Evolutionary conservation across 192 early-diverging fungal genomes (phyloP).

Genomic region (Coemansia aciculifera): DNA sequence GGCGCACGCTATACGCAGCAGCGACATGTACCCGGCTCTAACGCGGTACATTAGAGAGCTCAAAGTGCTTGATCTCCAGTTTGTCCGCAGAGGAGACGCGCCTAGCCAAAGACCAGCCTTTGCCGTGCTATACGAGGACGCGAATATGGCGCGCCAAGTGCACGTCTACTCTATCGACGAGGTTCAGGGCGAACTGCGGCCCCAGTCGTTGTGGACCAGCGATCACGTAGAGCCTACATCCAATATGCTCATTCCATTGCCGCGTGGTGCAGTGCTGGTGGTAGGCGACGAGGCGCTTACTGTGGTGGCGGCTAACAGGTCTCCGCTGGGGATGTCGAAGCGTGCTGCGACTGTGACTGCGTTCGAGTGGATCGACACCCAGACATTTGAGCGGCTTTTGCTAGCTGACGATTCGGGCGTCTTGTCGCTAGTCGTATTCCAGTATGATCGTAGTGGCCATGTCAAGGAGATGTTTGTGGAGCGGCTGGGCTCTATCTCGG

Average conservation of each 20-base stretch:
- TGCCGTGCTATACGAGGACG: slow-evolving; percentile 49
- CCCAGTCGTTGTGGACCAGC: slow-evolving; percentile 22
- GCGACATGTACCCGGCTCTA: slow-evolving; percentile 35
- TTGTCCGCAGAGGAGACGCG: slow-evolving; percentile 9
- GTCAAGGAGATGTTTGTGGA: slow-evolving; percentile 48
- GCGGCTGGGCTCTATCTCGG: slow-evolving; percentile 53
- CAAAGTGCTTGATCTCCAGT: slow-evolving; percentile 40
- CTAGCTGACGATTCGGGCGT: slow-evolving; percentile 68
- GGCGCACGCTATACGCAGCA: slow-evolving; percentile 24
- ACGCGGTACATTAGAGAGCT: slow-evolving; percentile 45
- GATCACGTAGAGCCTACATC: slow-evolving; percentile 24
- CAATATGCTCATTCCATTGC: slow-evolving; percentile 25
- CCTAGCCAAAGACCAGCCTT: slow-evolving; percentile 13
- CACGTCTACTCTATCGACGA: slow-evolving; percentile 33
- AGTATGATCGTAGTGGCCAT: slow-evolving; percentile 28
- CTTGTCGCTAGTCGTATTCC: slow-evolving; percentile 62
- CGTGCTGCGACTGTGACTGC: slow-evolving; percentile 52
- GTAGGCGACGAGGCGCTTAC: slow-evolving; percentile 35
- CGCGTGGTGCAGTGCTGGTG: slow-evolving; percentile 23
- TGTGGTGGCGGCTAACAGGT: slow-evolving; percentile 8
- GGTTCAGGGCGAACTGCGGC: slow-evolving; percentile 17
- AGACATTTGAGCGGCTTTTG: slow-evolving; percentile 60
- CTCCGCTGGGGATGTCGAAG: slow-evolving; percentile 14
- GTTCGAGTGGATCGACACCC: slow-evolving; percentile 57
- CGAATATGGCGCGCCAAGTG: slow-evolving; percentile 31